Evolutionary conservation across 306 rosid genomes (phyloP).

Genomic region (Lotus japonicus): DNA sequence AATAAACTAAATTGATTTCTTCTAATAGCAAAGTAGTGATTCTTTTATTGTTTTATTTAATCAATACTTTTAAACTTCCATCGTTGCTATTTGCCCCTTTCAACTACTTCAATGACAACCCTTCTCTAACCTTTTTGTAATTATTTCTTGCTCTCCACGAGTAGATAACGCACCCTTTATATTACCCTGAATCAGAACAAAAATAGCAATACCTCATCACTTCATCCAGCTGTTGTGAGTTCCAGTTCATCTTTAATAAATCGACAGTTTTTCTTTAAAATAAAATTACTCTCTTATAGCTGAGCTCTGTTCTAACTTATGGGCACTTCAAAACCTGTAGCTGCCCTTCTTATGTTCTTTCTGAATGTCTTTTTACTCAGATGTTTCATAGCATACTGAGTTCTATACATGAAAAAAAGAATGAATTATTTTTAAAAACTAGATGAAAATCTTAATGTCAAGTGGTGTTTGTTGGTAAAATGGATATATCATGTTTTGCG

Average conservation of each 20-base stretch:
- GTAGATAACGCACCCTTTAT: not conserved
- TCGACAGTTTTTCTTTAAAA: not conserved
- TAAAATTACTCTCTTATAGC: not conserved
- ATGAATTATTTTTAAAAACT: not conserved
- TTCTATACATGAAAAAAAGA: not conserved
- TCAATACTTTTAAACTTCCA: not conserved
- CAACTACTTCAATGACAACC: not conserved
- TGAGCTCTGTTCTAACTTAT: not conserved
- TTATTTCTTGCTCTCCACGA: not conserved
- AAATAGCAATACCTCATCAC: not conserved
- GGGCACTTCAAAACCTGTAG: not conserved
- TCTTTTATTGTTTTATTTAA: not conserved
- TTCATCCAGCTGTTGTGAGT: not conserved
- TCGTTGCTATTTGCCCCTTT: not conserved
- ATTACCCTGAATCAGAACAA: not conserved
- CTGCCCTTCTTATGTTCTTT: not conserved
- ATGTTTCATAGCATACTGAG: not conserved
- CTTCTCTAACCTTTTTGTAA: not conserved
- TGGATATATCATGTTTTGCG: not conserved
- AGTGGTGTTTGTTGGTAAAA: not conserved
- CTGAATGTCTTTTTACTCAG: not conserved
- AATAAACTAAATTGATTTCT: not conserved
- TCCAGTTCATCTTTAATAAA: not conserved
- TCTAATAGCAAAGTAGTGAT: not conserved
- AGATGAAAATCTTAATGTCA: not conserved